These are phyloP conservation scores for Globisporangium cystogenes DNA, from an alignment of 352 stramenopile species.

Conservation along the genomic window DNA sequence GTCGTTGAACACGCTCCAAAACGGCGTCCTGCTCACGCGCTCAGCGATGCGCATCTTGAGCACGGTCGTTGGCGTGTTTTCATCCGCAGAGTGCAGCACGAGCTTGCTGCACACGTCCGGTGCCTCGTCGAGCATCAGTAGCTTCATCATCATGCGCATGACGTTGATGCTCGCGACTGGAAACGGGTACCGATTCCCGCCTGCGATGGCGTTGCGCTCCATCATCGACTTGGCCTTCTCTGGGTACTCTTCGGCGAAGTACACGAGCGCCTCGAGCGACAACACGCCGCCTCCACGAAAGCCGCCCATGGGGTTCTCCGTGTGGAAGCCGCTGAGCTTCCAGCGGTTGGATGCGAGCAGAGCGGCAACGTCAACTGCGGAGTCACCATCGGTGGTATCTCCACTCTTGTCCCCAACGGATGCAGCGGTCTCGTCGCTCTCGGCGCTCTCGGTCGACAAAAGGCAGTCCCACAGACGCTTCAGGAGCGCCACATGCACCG, in stretches of 20 bases:
- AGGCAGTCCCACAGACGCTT: conserved; percentile 66
- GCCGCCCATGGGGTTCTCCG: conserved; percentile 64
- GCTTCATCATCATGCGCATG: conserved; percentile 80
- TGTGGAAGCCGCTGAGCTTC: conserved; percentile 75
- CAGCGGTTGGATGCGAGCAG: conserved; percentile 61
- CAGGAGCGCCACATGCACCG: conserved; percentile 44
- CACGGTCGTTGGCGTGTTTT: conserved; percentile 30
- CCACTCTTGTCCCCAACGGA: conserved; percentile 13
- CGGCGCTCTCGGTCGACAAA: conserved; percentile 24
- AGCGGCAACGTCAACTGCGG: conserved; percentile 33
- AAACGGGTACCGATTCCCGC: conserved; percentile 78
- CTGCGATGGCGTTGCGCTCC: conserved; percentile 56
- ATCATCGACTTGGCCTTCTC: conserved; percentile 78
- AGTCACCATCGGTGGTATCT: conserved; percentile 8
- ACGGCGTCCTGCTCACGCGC: conserved; percentile 69
- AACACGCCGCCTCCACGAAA: conserved; percentile 74
- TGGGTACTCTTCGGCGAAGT: conserved; percentile 74
- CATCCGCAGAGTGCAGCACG: conserved; percentile 48
- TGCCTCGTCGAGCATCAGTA: conserved; percentile 77
- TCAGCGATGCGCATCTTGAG: conserved; percentile 76
- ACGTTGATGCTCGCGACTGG: conserved; percentile 83
- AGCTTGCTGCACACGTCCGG: conserved; percentile 68
- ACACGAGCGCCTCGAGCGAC: conserved; percentile 67
- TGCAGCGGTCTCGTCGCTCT: conserved; percentile 18
- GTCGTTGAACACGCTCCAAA: conserved; percentile 81